A percentile compares a stretch with the other conserved stretches of the same genome.
Evolutionary conservation across 805 yeast genomes (phyloP).

Genomic region (Pichia eremophila): DNA sequence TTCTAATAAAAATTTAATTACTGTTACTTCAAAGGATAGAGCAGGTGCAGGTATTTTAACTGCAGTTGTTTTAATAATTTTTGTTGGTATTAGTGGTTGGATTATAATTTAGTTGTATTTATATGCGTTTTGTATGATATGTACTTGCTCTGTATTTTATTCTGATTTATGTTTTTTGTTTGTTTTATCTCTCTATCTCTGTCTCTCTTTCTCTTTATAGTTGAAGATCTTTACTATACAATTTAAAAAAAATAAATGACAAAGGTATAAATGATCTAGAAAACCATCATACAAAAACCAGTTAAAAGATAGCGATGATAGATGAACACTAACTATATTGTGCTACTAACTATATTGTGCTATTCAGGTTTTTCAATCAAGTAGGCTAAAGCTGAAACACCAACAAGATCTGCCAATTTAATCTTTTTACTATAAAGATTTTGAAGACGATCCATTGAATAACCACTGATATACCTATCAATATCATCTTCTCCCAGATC

Average conservation of each 20-base stretch:
- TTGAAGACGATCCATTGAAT: too few species aligned
- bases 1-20: constrained; percentile 31
- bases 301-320: too few species aligned
- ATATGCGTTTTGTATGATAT: constrained; percentile 14
- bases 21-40: constrained; percentile 51
- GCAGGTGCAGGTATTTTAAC: constrained; percentile 91
- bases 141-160: not conserved
- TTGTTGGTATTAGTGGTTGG: constrained; percentile 71
- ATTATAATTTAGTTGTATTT: constrained; percentile 36
- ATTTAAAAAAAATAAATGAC: not conserved
- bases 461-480: too few species aligned
- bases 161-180: not conserved
- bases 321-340: too few species aligned
- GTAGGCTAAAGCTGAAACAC: too few species aligned
- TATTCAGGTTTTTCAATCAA: too few species aligned
- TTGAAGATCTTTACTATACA: not conserved
- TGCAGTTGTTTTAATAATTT: constrained; percentile 52
- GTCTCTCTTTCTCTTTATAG: not conserved
- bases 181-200: not conserved
- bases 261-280: too few species aligned
- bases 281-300: too few species aligned
- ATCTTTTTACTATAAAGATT: too few species aligned
- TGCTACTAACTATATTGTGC: too few species aligned
- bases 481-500: too few species aligned
- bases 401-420: too few species aligned